phyloP scores from a whole-genome alignment of 495 filamentous ascomycete species.

The Acidiella bohemica region DNA sequence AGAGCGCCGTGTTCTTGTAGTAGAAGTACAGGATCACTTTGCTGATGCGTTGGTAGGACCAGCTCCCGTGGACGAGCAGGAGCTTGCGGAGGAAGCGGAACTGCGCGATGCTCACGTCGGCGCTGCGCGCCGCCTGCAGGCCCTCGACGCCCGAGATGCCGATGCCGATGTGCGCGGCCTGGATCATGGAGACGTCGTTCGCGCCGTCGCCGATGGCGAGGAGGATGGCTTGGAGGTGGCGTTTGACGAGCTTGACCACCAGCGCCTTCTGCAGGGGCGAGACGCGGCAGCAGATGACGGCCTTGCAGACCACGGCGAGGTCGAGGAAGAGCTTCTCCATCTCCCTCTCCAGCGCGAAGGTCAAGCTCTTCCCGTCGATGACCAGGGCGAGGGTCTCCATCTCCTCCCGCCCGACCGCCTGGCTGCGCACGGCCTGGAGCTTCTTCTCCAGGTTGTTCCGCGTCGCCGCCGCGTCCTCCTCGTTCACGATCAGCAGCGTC shows the following conservation, averaged over 20 bases:
- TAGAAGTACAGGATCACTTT: conserved; percentile 97
- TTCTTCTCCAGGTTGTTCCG: conserved; percentile 84
- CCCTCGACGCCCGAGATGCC: conserved; percentile 97
- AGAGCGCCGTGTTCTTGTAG: conserved; percentile 97
- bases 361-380: conserved; percentile 92
- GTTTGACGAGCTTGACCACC: conserved; percentile 97
- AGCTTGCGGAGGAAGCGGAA: conserved; percentile 94
- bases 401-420: conserved; percentile 58
- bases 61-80: conserved; percentile 87
- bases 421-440: conserved; percentile 67
- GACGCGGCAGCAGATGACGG: conserved; percentile 96
- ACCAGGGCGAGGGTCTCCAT: conserved; percentile 83
- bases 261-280: conserved; percentile 97
- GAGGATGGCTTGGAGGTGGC: conserved; percentile 80
- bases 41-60: conserved; percentile 94
- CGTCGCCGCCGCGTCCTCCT: conserved; percentile 62
- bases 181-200: conserved; percentile 99
- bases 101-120: conserved; percentile 91
- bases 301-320: conserved; percentile 90
- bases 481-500: conserved; percentile 93
- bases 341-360: conserved; percentile 84
- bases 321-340: conserved; percentile 90
- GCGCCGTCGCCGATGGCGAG: conserved; percentile 96
- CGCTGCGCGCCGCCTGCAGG: conserved; percentile 92
- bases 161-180: conserved; percentile 95